Evolutionary conservation across 139 green algal species (phyloP).

Genomic region (Chlorella sp.): DNA sequence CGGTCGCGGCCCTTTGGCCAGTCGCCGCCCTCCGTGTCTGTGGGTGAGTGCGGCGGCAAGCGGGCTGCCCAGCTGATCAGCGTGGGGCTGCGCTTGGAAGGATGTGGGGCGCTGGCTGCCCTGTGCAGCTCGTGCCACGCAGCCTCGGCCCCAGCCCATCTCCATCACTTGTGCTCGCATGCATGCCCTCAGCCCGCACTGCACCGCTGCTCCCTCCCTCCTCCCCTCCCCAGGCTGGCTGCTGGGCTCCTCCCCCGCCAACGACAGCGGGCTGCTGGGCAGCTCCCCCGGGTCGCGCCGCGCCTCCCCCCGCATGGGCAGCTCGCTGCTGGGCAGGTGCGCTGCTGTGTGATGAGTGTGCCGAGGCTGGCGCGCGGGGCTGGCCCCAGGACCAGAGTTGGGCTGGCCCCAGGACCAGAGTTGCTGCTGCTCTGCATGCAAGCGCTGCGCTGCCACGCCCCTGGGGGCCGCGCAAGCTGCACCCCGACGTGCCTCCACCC

Average conservation of each 20-base stretch:
- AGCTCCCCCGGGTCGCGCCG: slow-evolving; percentile 57
- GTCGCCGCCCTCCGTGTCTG: slow-evolving; percentile 49
- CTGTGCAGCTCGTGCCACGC: not conserved
- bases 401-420: no score
- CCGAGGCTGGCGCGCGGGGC: no score
- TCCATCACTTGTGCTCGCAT: no score
- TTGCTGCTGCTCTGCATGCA: no score
- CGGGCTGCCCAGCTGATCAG: not conserved
- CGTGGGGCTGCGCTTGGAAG: not conserved
- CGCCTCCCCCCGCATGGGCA: slow-evolving; percentile 10
- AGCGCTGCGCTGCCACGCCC: no score
- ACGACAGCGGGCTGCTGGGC: slow-evolving; percentile 77
- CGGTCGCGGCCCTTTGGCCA: slow-evolving; percentile 38
- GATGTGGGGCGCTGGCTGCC: not conserved
- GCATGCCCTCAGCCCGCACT: not conserved
- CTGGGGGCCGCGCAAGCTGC: no score
- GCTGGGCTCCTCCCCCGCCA: slow-evolving; percentile 70
- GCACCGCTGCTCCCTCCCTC: slow-evolving; percentile 38
- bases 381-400: no score
- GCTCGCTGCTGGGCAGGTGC: slow-evolving; percentile 20
- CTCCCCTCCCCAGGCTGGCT: slow-evolving; percentile 68
- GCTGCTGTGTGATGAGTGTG: no score
- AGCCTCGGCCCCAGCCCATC: no score
- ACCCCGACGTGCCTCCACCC: no score
- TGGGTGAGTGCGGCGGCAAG: slow-evolving; percentile 49